Conservation (phyloP, 2,329 filamentous ascomycete genomes). For the Lasiodiplodia gonubiensis region DNA sequence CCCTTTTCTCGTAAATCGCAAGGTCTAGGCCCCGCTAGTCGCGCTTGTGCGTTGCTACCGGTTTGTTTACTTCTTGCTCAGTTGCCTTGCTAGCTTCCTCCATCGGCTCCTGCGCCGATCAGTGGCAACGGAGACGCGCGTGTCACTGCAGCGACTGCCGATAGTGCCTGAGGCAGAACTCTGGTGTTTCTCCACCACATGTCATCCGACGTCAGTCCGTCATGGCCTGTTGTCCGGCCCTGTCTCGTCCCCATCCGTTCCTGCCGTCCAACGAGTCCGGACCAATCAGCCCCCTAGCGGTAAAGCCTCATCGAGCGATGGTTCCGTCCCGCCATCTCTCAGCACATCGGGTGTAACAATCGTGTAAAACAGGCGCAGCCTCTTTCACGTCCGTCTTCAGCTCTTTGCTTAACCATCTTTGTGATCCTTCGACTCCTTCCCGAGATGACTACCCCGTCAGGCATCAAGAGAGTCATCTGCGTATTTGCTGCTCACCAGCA, state of each 20-base stretch:
- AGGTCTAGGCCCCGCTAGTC: conserved; percentile 12
- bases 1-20: conserved; percentile 7
- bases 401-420: background rate
- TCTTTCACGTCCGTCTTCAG: background rate
- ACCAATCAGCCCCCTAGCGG: background rate
- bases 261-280: background rate
- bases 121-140: conserved; percentile 11
- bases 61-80: conserved; percentile 18
- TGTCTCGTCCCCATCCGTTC: background rate
- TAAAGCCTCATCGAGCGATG: background rate
- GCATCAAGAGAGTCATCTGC: background rate
- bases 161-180: background rate
- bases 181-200: background rate
- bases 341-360: background rate
- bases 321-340: background rate
- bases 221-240: background rate
- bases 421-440: background rate
- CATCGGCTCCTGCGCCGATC: conserved; percentile 8
- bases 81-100: conserved; percentile 1
- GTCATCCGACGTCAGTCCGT: conserved; percentile 15
- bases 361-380: background rate
- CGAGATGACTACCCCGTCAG: background rate
- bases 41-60: conserved; percentile 6
- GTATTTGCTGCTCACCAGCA: background rate
- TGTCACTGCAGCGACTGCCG: conserved; percentile 1